Conservation (phyloP, 139 green algal genomes). For the Micractinium conductrix region DNA sequence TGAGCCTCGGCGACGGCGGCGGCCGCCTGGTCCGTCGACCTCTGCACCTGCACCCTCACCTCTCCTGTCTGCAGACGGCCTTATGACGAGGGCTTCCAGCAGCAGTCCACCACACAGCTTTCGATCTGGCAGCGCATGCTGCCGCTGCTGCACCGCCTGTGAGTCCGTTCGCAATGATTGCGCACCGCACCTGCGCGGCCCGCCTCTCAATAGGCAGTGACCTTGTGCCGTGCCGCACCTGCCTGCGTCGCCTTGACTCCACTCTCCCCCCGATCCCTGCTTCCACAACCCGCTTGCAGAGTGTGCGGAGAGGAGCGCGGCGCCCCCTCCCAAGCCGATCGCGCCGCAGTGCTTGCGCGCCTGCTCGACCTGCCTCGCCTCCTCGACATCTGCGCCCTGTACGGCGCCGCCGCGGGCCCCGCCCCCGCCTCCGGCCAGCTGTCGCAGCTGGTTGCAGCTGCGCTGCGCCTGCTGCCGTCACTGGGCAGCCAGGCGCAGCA, state of each 20-base stretch:
- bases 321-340: constrained; percentile 12
- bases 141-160: constrained; percentile 36
- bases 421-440: neutral
- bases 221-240: no score
- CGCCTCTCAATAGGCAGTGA: no score
- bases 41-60: neutral
- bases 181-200: no score
- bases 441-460: neutral
- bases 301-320: constrained; percentile 20
- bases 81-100: constrained; percentile 26
- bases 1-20: no score
- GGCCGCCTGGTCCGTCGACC: no score
- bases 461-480: constrained; percentile 67
- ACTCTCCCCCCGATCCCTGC: no score
- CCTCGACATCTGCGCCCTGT: constrained; percentile 33
- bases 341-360: constrained; percentile 12
- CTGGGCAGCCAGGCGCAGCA: constrained; percentile 55
- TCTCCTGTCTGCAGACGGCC: constrained; percentile 27
- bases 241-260: no score
- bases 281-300: neutral
- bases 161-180: constrained; percentile 2
- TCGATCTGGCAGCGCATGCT: constrained; percentile 25
- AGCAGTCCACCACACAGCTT: constrained; percentile 13
- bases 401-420: neutral
- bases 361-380: constrained; percentile 29